A percentile compares a stretch with the other conserved stretches of the same genome.
phyloP scores from a whole-genome alignment of 805 yeast species.

The Pichia cabralensis region DNA sequence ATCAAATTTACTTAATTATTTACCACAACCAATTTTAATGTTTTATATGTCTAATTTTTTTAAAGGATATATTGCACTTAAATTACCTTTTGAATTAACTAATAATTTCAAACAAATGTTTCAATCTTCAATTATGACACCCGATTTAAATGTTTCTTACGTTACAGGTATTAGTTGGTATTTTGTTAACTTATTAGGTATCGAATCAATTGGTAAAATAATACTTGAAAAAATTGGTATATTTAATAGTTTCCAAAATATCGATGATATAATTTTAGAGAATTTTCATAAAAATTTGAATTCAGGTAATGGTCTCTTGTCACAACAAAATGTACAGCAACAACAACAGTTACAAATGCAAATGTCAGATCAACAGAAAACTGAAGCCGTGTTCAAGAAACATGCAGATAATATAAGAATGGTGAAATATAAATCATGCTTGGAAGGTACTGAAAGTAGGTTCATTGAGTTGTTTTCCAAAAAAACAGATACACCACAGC shows the following conservation, averaged over 20 bases:
- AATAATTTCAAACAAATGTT: constrained; percentile 84
- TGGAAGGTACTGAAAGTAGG: constrained; percentile 55
- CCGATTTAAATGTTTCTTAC: constrained; percentile 82
- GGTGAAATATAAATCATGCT: constrained; percentile 24
- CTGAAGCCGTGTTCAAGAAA: constrained; percentile 50
- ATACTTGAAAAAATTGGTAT: too few relatives aligned
- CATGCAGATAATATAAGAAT: constrained; percentile 29
- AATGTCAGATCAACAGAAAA: constrained; percentile 54
- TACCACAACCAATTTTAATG: constrained; percentile 92
- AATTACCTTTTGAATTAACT: constrained; percentile 86
- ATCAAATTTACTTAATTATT: constrained; percentile 69
- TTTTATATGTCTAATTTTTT: constrained; percentile 93
- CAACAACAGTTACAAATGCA: too few relatives aligned
- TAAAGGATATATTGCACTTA: constrained; percentile 82
- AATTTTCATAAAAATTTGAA: too few relatives aligned
- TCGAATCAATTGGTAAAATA: constrained; percentile 49
- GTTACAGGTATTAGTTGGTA: constrained; percentile 96
- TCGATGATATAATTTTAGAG: constrained; percentile 3
- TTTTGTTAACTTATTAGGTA: constrained; percentile 77
- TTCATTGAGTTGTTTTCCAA: too few relatives aligned
- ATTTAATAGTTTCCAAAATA: too few relatives aligned
- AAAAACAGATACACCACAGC: too few relatives aligned
- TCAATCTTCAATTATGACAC: constrained; percentile 77
- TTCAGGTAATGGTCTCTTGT: too few relatives aligned
- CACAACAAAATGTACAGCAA: too few relatives aligned